Base-by-base conservation (phyloP, 352 stramenopile genomes). In the Globisporangium splendens region DNA sequence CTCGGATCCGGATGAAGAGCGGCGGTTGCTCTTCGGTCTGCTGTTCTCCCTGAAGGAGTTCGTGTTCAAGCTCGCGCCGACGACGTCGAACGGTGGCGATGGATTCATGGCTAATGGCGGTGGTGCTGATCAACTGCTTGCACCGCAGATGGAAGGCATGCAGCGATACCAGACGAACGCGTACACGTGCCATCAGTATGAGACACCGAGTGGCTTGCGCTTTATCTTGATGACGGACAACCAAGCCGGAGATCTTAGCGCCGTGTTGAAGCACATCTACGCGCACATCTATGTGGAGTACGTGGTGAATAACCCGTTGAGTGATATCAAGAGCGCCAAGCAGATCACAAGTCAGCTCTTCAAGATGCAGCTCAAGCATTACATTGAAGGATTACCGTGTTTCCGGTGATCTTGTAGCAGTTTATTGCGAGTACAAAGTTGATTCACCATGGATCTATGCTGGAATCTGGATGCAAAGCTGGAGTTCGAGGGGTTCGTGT, bases 181-280 rank as follows among this genome's bases (percentile, higher is more conserved):
- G 53, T 98, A 96, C 72, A 96, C 87, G 46, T 90, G 93, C 31
- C 90, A 98, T 62, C 82, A 96, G 65, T 96, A 96, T 54, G 89
- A 97, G 72, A 95, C 91, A 47, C 73, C 81, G 43, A 96, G 84
- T 39, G 89, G 91, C 1, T 60, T 96, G 47, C 83, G 89, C 42
- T 97, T 97, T 65, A 78, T 97, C 24, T 85, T 97, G 52, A 89
- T 95, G 69, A 97, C 87, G 31, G 91, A 97, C 72, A 96, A 90
- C 60, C 75, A 88, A 22, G 77, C 77, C 6, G 88, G 88, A 35
- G 87, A 97, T 47, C 69, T 97, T 54, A 86, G 79, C 50, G 65
- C 75, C 31, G 84, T 86, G 53, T 78, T 97, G 31, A 76, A 79
- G 55, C 78, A 96, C 69, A 87, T 97, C 38, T 97, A 97, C 70